phyloP scores from a whole-genome alignment of 768 basidiomycete genomes.

The Paxillus rubicundulus region DNA sequence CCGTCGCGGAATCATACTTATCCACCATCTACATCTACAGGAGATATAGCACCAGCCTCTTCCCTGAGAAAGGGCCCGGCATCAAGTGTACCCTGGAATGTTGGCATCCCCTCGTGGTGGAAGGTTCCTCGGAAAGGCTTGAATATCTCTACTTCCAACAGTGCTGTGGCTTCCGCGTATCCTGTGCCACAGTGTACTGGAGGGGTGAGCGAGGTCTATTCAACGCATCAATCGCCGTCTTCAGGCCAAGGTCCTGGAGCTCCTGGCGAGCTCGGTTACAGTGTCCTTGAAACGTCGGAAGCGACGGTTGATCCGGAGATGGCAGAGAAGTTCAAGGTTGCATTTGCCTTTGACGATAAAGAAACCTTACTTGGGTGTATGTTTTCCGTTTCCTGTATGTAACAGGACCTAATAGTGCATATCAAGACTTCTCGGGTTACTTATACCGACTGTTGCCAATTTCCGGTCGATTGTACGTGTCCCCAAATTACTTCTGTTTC shows the following conservation, averaged over 20 bases:
- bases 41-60: slow-evolving; percentile 40
- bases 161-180: slow-evolving; percentile 16
- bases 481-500: slow-evolving; percentile 94
- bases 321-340: slow-evolving; percentile 70
- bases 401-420: slow-evolving; percentile 6
- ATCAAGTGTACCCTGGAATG: slow-evolving; percentile 46
- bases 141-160: slow-evolving; percentile 35
- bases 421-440: slow-evolving; percentile 87
- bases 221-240: slow-evolving; percentile 33
- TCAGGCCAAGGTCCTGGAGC: slow-evolving; percentile 28
- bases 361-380: slow-evolving; percentile 85
- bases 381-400: slow-evolving; percentile 31
- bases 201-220: slow-evolving; percentile 61
- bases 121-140: slow-evolving; percentile 42
- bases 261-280: slow-evolving; percentile 66
- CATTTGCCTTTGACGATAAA: slow-evolving; percentile 87
- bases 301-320: slow-evolving; percentile 58
- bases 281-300: slow-evolving; percentile 76
- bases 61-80: slow-evolving; percentile 44
- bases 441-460: slow-evolving; percentile 88
- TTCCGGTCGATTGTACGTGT: slow-evolving; percentile 84
- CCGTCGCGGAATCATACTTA: slow-evolving; percentile 64
- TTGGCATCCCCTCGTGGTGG: slow-evolving; percentile 73
- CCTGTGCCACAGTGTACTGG: slow-evolving; percentile 28
- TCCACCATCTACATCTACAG: slow-evolving; percentile 65